These are phyloP conservation scores for Wilcoxina mikolae DNA, from an alignment of 495 filamentous ascomycete genomes.

Conservation along the genomic window DNA sequence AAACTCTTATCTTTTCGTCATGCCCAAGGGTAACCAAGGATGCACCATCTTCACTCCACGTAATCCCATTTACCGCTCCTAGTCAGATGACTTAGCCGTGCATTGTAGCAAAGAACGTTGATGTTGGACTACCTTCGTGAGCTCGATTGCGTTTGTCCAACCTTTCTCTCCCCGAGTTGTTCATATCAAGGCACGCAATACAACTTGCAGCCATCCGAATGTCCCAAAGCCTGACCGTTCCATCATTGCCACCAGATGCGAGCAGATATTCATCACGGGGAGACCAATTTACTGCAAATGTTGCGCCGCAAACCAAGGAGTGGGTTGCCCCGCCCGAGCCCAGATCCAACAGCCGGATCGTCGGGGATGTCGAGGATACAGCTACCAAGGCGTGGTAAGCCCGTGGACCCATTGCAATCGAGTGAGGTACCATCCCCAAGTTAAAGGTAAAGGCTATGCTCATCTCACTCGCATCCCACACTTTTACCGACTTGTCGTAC, in stretches of 20 bases:
- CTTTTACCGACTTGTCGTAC: conserved; percentile 68
- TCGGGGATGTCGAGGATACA: conserved; percentile 65
- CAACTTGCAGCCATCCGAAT: conserved; percentile 56
- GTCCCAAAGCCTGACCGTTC: conserved; percentile 71
- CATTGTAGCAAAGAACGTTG: background rate
- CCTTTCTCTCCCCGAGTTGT: conserved; percentile 35
- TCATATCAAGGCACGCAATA: conserved; percentile 62
- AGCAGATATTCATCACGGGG: conserved; percentile 63
- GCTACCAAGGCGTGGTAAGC: conserved; percentile 62
- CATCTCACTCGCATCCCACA: conserved; percentile 54
- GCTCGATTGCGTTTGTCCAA: background rate
- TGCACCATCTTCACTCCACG: conserved; percentile 64
- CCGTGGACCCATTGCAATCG: conserved; percentile 60
- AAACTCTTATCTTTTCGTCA: conserved; percentile 68
- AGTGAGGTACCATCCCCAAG: conserved; percentile 55
- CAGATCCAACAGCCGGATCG: conserved; percentile 68
- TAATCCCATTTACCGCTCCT: conserved; percentile 65
- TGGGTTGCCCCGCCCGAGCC: conserved; percentile 63
- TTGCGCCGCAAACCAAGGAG: conserved; percentile 49
- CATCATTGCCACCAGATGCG: conserved; percentile 62
- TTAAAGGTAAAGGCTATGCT: conserved; percentile 49
- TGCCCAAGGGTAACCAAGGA: conserved; percentile 66
- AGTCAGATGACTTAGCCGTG: conserved; percentile 35
- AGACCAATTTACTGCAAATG: conserved; percentile 64
- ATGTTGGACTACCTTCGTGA: background rate